phyloP scores from a whole-genome alignment of 805 yeast species.

The Ogataea glucozyma region DNA sequence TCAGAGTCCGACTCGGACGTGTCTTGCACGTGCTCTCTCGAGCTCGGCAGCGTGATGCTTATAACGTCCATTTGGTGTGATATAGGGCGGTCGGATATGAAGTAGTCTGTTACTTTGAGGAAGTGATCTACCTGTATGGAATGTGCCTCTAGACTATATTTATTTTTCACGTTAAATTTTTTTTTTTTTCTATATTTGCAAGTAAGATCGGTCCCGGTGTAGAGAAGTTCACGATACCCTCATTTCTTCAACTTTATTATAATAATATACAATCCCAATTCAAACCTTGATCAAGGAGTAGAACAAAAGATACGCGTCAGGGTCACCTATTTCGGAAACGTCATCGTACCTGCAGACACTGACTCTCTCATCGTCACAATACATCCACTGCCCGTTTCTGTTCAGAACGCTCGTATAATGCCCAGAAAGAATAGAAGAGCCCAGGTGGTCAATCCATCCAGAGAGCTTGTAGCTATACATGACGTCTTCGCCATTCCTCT shows the following conservation, averaged over 20 bases:
- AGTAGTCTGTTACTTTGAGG: too few relatives aligned
- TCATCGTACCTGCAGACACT: conserved; percentile 41
- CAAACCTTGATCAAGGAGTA: conserved; percentile 40
- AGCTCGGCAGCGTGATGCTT: conserved; percentile 28
- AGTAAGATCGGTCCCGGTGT: not conserved
- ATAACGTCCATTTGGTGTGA: conserved; percentile 27
- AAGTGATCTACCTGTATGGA: too few relatives aligned
- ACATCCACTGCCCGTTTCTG: conserved; percentile 62
- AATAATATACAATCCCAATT: not conserved
- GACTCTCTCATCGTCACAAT: conserved; percentile 72
- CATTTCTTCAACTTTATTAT: too few relatives aligned
- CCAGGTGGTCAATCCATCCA: conserved; percentile 71
- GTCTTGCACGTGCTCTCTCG: conserved; percentile 14
- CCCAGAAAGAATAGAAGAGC: conserved; percentile 63
- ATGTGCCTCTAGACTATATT: not conserved
- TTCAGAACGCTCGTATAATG: conserved; percentile 73
- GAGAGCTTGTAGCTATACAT: conserved; percentile 50
- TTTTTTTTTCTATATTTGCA: not conserved
- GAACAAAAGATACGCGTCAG: conserved; percentile 66
- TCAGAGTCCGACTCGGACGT: conserved; percentile 26
- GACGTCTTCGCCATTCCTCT: conserved; percentile 35
- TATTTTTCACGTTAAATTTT: not conserved
- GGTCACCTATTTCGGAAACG: conserved; percentile 31
- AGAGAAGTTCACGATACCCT: not conserved
- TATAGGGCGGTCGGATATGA: too few relatives aligned